Conservation (phyloP, 139 green algal species). For the Chlorella sp. region DNA sequence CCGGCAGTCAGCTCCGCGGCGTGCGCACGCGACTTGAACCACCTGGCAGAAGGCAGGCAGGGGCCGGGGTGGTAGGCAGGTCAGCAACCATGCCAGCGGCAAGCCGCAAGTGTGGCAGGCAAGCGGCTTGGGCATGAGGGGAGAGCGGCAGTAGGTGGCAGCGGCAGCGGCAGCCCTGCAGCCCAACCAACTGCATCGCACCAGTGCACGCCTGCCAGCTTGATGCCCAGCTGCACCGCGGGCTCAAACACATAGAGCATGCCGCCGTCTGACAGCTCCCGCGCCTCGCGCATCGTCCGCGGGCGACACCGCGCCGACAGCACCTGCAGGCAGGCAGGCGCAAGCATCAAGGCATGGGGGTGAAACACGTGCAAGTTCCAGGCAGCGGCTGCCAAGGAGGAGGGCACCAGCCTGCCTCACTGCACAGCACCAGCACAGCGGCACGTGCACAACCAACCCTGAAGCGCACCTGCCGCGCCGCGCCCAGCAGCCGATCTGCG, state of each 20-base stretch:
- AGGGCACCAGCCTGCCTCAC: too few relatives aligned
- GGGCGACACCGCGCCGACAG: conserved; percentile 73
- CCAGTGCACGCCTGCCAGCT: conserved; percentile 98
- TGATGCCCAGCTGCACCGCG: conserved; percentile 80
- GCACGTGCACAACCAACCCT: too few relatives aligned
- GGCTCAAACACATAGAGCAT: conserved; percentile 48
- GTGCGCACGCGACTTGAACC: conserved; percentile 94
- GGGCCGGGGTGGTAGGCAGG: neutral
- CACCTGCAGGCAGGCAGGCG: neutral
- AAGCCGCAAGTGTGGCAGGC: neutral
- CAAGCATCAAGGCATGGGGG: too few relatives aligned
- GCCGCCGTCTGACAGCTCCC: conserved; percentile 45
- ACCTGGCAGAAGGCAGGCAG: conserved; percentile 53
- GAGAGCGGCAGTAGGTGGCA: neutral
- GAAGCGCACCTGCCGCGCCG: conserved; percentile 51
- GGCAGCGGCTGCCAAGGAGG: too few relatives aligned
- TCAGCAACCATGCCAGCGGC: too few relatives aligned
- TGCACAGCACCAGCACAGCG: too few relatives aligned
- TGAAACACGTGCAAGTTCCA: too few relatives aligned
- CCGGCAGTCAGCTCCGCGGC: conserved; percentile 97
- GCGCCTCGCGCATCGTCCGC: conserved; percentile 60
- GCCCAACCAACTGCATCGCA: neutral
- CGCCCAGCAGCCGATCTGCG: conserved; percentile 84
- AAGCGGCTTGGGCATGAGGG: neutral
- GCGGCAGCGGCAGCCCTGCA: neutral